These are phyloP conservation scores for Salix purpurea DNA, from an alignment of 345 rosid species.

Conservation along the genomic window DNA sequence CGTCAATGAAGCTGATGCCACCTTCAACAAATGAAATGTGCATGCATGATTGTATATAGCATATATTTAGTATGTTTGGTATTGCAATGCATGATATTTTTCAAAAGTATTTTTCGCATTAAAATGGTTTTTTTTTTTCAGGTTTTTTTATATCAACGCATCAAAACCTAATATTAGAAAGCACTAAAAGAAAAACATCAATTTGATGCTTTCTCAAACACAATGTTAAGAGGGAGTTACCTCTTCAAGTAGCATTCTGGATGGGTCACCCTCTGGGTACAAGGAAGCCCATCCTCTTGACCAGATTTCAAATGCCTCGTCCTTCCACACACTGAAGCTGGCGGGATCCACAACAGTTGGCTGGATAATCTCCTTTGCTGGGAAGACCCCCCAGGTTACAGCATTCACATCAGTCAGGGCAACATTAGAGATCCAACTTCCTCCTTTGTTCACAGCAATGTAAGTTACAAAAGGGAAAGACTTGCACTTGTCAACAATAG, in stretches of 20 bases:
- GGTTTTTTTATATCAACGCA: no score
- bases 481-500: slow-evolving; percentile 66
- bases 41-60: not conserved
- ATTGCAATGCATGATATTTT: no score
- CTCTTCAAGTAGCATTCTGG: slow-evolving; percentile 69
- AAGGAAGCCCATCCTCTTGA: slow-evolving; percentile 74
- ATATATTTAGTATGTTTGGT: not conserved
- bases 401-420: slow-evolving; percentile 61
- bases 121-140: no score
- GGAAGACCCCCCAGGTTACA: slow-evolving; percentile 96
- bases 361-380: slow-evolving; percentile 79
- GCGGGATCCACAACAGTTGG: slow-evolving; percentile 98
- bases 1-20: not conserved
- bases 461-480: slow-evolving; percentile 52
- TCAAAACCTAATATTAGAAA: no score
- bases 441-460: slow-evolving; percentile 68
- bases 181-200: no score
- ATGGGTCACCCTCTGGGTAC: slow-evolving; percentile 66
- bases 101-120: no score
- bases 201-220: no score
- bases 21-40: not conserved
- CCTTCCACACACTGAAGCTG: slow-evolving; percentile 93
- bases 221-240: slow-evolving; percentile 23
- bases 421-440: slow-evolving; percentile 54
- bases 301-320: slow-evolving; percentile 97